These are phyloP conservation scores for Ceratonia siliqua DNA, from an alignment of 306 rosid genomes.

Conservation along the genomic window DNA sequence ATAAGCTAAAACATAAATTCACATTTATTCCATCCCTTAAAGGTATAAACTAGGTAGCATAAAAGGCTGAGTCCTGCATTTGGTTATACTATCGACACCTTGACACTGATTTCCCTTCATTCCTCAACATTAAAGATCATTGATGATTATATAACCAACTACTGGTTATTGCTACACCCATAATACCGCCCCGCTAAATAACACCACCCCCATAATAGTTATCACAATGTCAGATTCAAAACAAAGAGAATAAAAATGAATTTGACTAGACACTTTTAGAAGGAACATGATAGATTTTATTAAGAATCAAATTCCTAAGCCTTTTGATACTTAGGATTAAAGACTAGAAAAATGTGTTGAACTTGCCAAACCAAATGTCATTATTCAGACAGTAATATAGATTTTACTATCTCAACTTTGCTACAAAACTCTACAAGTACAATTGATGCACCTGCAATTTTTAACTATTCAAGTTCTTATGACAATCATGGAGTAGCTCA, in stretches of 20 bases:
- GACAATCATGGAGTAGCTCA: too few species aligned
- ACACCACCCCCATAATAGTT: constrained; percentile 35
- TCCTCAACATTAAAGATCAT: constrained; percentile 28
- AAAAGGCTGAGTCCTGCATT: constrained; percentile 30
- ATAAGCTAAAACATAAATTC: constrained; percentile 22
- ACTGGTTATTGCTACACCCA: constrained; percentile 28
- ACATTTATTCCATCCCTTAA: constrained; percentile 35
- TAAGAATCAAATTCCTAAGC: too few species aligned
- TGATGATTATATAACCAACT: constrained; percentile 33
- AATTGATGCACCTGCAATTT: too few species aligned
- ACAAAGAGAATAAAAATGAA: constrained; percentile 13
- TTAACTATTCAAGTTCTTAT: too few species aligned
- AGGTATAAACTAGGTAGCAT: constrained; percentile 28
- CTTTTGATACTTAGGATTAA: too few species aligned
- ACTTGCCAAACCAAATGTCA: too few species aligned
- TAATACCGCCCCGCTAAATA: constrained; percentile 33
- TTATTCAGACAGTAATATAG: too few species aligned
- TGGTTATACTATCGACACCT: constrained; percentile 34
- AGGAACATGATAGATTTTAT: constrained; percentile 19
- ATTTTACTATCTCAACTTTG: too few species aligned
- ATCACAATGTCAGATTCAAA: constrained; percentile 15
- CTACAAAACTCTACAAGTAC: too few species aligned
- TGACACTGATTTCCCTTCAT: constrained; percentile 27
- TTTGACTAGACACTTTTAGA: constrained; percentile 19
- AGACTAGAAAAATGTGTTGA: too few species aligned